Evolutionary conservation across 306 rosid species (phyloP).

Genomic region (Lagenaria siceraria): DNA sequence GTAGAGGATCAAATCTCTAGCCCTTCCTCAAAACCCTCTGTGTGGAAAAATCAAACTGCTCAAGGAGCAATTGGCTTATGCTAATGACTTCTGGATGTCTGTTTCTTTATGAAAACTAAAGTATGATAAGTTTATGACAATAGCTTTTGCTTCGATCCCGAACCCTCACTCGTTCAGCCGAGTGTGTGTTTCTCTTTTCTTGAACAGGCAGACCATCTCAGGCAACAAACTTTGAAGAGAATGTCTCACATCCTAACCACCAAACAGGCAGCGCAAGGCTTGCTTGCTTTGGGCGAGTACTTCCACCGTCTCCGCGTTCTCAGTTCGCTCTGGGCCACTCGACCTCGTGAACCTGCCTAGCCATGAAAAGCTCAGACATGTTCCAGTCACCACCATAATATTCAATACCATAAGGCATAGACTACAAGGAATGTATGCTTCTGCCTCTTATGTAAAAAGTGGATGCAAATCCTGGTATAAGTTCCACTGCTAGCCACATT

Average conservation of each 20-base stretch:
- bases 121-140: background rate
- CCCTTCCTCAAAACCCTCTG: background rate
- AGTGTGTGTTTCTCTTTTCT: constrained; percentile 14
- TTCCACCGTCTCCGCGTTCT: constrained; percentile 63
- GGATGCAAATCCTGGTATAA: background rate
- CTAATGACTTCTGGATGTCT: background rate
- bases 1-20: background rate
- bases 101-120: background rate
- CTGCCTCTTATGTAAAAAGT: background rate
- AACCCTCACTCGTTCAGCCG: constrained; percentile 6
- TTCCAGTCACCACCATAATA: background rate
- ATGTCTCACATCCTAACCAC: constrained; percentile 47
- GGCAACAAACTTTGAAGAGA: constrained; percentile 56
- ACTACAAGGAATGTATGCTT: background rate
- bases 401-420: background rate
- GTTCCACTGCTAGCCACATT: background rate
- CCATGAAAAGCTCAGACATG: background rate
- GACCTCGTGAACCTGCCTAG: constrained; percentile 24
- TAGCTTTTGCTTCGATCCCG: background rate
- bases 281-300: constrained; percentile 70
- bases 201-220: constrained; percentile 74
- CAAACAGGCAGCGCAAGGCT: constrained; percentile 53
- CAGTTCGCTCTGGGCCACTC: constrained; percentile 63
- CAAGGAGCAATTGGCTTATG: background rate
- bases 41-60: background rate